Percentiles rank a stretch among this genome's conserved stretches.
Evolutionary conservation across 768 basidiomycete species (phyloP).

Genomic region (Collybia nuda): DNA sequence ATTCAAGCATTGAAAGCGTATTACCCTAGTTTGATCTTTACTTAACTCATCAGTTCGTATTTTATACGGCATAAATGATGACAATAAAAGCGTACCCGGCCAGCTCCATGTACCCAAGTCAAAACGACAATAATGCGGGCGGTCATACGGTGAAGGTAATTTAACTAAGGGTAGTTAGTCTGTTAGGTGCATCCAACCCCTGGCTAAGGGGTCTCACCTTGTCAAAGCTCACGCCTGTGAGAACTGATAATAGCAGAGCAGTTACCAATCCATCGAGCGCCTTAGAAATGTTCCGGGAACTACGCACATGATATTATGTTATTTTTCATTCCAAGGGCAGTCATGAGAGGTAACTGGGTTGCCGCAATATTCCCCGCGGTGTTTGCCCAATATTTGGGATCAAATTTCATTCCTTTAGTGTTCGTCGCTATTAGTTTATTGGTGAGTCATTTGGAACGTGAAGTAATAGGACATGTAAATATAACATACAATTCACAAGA

Average conservation of each 20-base stretch:
- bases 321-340: conserved; percentile 30
- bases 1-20: too few species aligned
- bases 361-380: conserved; percentile 27
- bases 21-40: conserved; percentile 18
- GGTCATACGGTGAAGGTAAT: conserved; percentile 45
- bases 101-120: conserved; percentile 47
- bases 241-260: conserved; percentile 25
- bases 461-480: background rate
- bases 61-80: background rate
- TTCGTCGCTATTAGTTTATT: background rate
- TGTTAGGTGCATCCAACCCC: background rate
- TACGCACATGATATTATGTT: conserved; percentile 42
- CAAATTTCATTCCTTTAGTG: conserved; percentile 4
- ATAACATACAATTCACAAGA: conserved; percentile 33
- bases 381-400: conserved; percentile 15
- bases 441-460: background rate
- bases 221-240: conserved; percentile 52
- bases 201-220: conserved; percentile 24
- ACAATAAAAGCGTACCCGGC: conserved; percentile 32
- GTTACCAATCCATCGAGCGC: background rate
- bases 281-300: background rate
- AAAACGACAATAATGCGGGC: conserved; percentile 47
- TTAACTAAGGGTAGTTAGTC: conserved; percentile 32
- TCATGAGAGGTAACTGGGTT: background rate
- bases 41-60: background rate